Evolutionary conservation across 805 yeast species (phyloP), one percentile per base, ranked within the genome.

Genomic region (Teunomyces lycoperdinae): DNA sequence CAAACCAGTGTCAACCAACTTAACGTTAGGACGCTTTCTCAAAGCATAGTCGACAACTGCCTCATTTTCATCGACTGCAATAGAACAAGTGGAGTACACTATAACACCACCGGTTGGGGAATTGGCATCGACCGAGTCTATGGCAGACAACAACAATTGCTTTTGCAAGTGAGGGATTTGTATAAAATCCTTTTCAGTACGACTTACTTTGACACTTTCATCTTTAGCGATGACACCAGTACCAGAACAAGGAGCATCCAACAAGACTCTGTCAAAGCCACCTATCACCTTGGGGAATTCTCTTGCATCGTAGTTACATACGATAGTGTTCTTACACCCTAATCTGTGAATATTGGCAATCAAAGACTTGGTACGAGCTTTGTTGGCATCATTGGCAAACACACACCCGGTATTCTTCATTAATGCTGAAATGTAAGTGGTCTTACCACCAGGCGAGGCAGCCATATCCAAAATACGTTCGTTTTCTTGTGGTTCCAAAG

Each of bases 221-320:
- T 94, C 99, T 73, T 94, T 94, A 51, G 96, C 94, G 63, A 94
- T 94, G 58, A 94, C 99, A 72, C 99, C 99, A 2, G 99, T 92
- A 74, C 99, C 99, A 5, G 99, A 90, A 73, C 99, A 94, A 56
- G 99, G 99, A 30, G 99, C 99, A 77, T 94, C 99, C 58, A 94
- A 76, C 54, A 94, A 73, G 34, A 94, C 84, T 70, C 99, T 83
- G 67, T 94, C 98, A 60, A 94, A 94, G 0, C 99, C 99, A 57
- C 99, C 99, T 65, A 94, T 89, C 32, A 94, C 97, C 67, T 89
- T 89, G 43, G 99, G 98, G 66, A 94, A 94, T 69, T 92, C 97
- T 70, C 98, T 84, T 35, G 98, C 99, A 72, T 94, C 99, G 67
- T 94, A 91, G 69, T 94, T 87, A 72, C 97, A 91, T 30, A 94